Conservation (phyloP, 805 yeast genomes). For the Hanseniaspora lachancei region DNA sequence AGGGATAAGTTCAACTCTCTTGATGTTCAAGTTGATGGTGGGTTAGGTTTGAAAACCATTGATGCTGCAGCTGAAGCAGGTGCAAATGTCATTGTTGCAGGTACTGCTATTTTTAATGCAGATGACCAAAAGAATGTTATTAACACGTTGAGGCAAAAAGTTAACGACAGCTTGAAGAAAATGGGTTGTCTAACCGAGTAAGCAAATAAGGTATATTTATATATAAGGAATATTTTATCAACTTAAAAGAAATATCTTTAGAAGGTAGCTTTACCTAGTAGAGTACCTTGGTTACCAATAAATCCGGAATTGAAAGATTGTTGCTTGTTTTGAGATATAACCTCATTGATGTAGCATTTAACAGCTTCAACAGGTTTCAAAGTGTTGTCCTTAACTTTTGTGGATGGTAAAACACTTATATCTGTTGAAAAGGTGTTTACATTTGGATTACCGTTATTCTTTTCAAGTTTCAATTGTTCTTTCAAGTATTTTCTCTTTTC, state of each 20-base stretch:
- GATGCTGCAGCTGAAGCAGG: constrained; percentile 90
- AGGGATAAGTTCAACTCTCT: constrained; percentile 62
- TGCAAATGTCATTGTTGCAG: constrained; percentile 96
- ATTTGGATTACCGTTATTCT: constrained; percentile 29
- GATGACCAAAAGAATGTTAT: constrained; percentile 67
- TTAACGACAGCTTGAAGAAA: constrained; percentile 35
- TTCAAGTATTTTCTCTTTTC: constrained; percentile 42
- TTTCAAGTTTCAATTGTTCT: constrained; percentile 23
- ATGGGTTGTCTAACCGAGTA: constrained; percentile 32
- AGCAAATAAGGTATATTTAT: constrained; percentile 6
- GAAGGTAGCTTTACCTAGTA: constrained; percentile 63
- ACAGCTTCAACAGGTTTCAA: constrained; percentile 17
- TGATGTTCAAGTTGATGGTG: constrained; percentile 94
- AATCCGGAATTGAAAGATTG: constrained; percentile 32
- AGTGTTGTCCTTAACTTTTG: constrained; percentile 10
- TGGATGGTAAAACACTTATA: constrained; percentile 22
- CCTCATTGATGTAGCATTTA: constrained; percentile 16
- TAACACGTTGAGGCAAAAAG: constrained; percentile 49
- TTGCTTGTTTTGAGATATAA: background rate
- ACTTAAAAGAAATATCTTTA: constrained; percentile 20
- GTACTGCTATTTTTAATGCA: constrained; percentile 85
- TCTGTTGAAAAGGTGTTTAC: constrained; percentile 39
- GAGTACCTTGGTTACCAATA: constrained; percentile 58
- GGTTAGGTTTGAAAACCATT: constrained; percentile 75
- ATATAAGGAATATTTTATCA: background rate